phyloP scores from a whole-genome alignment of 2,329 filamentous ascomycete genomes.

The Ophiocordyceps polyrhachis-furcata region DNA sequence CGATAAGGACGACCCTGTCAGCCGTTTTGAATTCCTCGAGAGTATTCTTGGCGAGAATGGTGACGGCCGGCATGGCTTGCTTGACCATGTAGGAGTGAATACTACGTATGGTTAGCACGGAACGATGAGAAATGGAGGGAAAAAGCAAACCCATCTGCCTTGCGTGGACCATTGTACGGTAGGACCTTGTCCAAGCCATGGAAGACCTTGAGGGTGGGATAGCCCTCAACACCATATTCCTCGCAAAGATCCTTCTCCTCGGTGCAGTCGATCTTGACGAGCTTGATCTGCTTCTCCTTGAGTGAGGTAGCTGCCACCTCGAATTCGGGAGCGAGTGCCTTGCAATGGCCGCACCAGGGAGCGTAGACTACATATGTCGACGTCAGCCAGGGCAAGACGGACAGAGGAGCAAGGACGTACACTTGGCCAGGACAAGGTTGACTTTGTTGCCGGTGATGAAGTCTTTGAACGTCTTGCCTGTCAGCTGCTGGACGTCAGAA shows the following conservation, averaged over 20 bases:
- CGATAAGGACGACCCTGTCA: slow-evolving; percentile 90
- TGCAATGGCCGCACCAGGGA: slow-evolving; percentile 96
- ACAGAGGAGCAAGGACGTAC: slow-evolving; percentile 34
- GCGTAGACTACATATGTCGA: slow-evolving; percentile 57
- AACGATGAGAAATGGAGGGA: not conserved
- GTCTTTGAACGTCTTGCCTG: slow-evolving; percentile 67
- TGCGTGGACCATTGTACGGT: slow-evolving; percentile 77
- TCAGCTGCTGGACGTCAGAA: slow-evolving; percentile 73
- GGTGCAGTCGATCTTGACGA: slow-evolving; percentile 88
- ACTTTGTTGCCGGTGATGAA: slow-evolving; percentile 78
- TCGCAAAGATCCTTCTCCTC: slow-evolving; percentile 85
- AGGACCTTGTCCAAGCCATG: slow-evolving; percentile 64
- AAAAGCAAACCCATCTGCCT: slow-evolving; percentile 48
- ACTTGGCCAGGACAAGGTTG: slow-evolving; percentile 84
- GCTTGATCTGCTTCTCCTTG: slow-evolving; percentile 73
- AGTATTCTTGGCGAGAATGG: slow-evolving; percentile 59
- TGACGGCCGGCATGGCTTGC: slow-evolving; percentile 88
- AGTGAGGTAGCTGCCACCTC: slow-evolving; percentile 69
- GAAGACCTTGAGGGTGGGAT: slow-evolving; percentile 99
- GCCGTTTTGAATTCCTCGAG: slow-evolving; percentile 93
- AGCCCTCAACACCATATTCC: slow-evolving; percentile 80
- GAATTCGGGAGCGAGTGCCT: slow-evolving; percentile 86
- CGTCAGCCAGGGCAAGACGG: not conserved
- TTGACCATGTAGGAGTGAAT: slow-evolving; percentile 89
- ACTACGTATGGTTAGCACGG: slow-evolving; percentile 17